Base-by-base conservation (phyloP, 768 basidiomycete species). In the Pholiota conissans region DNA sequence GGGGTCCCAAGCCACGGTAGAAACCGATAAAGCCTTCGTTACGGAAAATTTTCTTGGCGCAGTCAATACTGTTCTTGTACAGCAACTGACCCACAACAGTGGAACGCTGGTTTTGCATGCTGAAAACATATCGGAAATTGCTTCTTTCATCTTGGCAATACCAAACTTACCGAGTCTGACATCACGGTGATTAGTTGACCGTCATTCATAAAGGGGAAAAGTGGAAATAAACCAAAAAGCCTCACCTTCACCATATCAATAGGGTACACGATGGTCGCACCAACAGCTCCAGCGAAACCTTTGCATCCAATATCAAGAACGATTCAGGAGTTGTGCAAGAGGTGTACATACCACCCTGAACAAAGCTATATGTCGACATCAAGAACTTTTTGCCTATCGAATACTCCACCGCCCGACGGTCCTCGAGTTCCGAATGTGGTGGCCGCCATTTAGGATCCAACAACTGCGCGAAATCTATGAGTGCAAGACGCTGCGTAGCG, bases 81-180 rank as follows among this genome's bases (percentile, higher is more conserved):
- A 98, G 74, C 67, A 98, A 76, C 74, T 99, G 96, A 34, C 97
- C 97, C 28, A 99, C 97, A 20, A 99, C 92, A 5, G 91, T 94
- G 61, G 89, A 93, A 13, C 97, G 87, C 71, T 99, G 97, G 70
- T 99, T 99, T 78, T 99, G 97, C 82, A 99, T 94, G 35, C 94
- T 93, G 59, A 11, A 39, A 22, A 27, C 24, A 40, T 18, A 56
- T 49, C 24, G 20, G 47, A 6, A 39, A 28, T 26, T 22, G 28
- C 11, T 49, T 37, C 26, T 27, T 24, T 30, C 9, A n/a, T 34
- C 24, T 40, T 51, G 49, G 32, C 37, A 32, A 22, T 39, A 52
- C 16, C 18, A 49, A 26, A 30, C 40, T 53, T 69, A 88, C 87
- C 87, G 80, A 49, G 87, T 89, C 84, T 56, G 16, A 20, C 87